Evolutionary conservation across 768 basidiomycete species (phyloP).

Genomic region (Mycena albidolilacea): DNA sequence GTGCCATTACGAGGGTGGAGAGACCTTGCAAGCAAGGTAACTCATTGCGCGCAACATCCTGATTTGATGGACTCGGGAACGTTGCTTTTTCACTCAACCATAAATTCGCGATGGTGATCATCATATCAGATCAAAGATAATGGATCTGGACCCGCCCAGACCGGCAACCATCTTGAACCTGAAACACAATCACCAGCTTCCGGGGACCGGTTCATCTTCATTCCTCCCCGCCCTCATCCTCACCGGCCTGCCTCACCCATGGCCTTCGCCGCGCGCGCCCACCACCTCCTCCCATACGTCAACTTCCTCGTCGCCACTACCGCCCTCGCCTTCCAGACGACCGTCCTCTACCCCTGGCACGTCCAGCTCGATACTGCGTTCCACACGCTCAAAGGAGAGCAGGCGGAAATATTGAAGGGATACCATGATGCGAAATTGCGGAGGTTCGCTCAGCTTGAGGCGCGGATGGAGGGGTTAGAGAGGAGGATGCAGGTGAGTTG

Average conservation of each 20-base stretch:
- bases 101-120: neutral
- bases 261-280: constrained; percentile 41
- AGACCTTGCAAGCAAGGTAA: neutral
- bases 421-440: constrained; percentile 41
- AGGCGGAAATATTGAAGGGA: constrained; percentile 35
- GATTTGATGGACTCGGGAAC: no score
- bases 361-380: constrained; percentile 44
- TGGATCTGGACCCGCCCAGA: constrained; percentile 3
- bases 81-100: no score
- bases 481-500: constrained; percentile 26
- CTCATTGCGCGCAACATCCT: no score
- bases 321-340: constrained; percentile 44
- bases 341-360: constrained; percentile 46
- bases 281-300: constrained; percentile 42
- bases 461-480: constrained; percentile 20
- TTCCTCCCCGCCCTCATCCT: neutral
- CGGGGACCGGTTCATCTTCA: neutral
- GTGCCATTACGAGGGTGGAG: neutral
- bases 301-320: constrained; percentile 42
- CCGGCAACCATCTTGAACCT: neutral
- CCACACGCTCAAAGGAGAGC: constrained; percentile 26
- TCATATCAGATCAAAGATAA: neutral
- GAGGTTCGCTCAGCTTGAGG: constrained; percentile 35
- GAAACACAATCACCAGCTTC: neutral
- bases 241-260: constrained; percentile 18